Evolutionary conservation across 305 asterid genomes (phyloP).

Genomic region (Lippia alba): DNA sequence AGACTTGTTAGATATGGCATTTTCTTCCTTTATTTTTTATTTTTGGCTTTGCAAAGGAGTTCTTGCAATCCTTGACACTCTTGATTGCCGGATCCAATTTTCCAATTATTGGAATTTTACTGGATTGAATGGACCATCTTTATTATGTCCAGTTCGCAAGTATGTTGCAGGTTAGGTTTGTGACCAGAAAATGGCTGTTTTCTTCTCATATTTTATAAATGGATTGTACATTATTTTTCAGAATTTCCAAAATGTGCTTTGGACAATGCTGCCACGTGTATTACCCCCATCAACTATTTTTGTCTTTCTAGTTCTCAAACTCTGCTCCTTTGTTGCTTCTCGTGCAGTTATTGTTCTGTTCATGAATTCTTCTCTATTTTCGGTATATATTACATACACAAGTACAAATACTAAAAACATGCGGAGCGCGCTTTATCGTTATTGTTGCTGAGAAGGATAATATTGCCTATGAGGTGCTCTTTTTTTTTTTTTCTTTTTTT

Average conservation of each 20-base stretch:
- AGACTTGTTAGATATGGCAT: slow-evolving; percentile 4
- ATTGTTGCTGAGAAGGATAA: too few species aligned
- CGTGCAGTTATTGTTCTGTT: slow-evolving; percentile 23
- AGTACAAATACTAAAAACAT: too few species aligned
- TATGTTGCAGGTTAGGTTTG: slow-evolving; percentile 87
- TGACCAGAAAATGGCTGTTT: slow-evolving; percentile 1
- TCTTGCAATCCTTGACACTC: slow-evolving; percentile 26
- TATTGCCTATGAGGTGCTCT: too few species aligned
- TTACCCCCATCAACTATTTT: slow-evolving; percentile 30
- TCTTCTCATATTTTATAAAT: neutral
- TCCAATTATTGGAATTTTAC: slow-evolving; percentile 93
- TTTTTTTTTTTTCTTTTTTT: too few species aligned
- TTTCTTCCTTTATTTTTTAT: slow-evolving; percentile 28
- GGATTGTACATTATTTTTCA: slow-evolving; percentile 5
- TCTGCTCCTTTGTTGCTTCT: slow-evolving; percentile 27
- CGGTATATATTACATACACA: too few species aligned
- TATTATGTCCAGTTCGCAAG: slow-evolving; percentile 96
- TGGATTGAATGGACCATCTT: slow-evolving; percentile 97
- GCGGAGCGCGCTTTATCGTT: too few species aligned
- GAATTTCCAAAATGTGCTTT: slow-evolving; percentile 22
- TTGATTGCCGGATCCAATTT: slow-evolving; percentile 85
- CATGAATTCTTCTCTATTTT: slow-evolving; percentile 30
- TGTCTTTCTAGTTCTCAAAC: slow-evolving; percentile 22
- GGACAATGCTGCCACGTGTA: slow-evolving; percentile 24
- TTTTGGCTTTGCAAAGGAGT: slow-evolving; percentile 17